Conservation (phyloP, 768 basidiomycete species). For the Termitomyces sp. region DNA sequence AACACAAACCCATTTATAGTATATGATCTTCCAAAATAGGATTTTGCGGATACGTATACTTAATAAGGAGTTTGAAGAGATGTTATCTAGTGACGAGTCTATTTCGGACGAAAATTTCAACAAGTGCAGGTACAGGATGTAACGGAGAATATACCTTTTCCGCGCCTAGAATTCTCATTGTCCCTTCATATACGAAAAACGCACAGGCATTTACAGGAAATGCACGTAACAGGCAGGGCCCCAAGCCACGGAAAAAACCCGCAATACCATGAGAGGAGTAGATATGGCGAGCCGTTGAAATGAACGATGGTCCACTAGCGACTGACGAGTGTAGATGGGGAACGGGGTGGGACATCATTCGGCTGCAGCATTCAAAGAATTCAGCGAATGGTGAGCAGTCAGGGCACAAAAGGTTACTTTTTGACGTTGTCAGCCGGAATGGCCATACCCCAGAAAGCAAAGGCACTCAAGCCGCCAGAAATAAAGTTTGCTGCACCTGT, state of each 20-base stretch:
- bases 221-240: constrained; percentile 65
- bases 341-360: constrained; percentile 61
- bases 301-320: constrained; percentile 41
- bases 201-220: constrained; percentile 81
- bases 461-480: constrained; percentile 59
- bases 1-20: not conserved
- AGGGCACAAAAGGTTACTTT: constrained; percentile 44
- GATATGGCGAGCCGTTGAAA: constrained; percentile 48
- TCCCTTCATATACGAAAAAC: constrained; percentile 74
- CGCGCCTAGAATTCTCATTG: constrained; percentile 61
- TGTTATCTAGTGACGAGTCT: constrained; percentile 38
- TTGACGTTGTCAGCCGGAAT: constrained; percentile 82
- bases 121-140: constrained; percentile 1
- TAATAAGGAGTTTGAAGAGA: not conserved
- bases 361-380: constrained; percentile 32
- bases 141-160: constrained; percentile 48
- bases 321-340: constrained; percentile 36
- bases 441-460: constrained; percentile 64
- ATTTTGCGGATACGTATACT: not conserved
- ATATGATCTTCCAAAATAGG: not conserved
- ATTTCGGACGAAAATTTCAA: constrained; percentile 7
- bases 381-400: constrained; percentile 7
- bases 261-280: constrained; percentile 45
- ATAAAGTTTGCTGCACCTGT: constrained; percentile 60
- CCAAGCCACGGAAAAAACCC: constrained; percentile 65